phyloP scores from a whole-genome alignment of 306 rosid species.

The Malus domestica region DNA sequence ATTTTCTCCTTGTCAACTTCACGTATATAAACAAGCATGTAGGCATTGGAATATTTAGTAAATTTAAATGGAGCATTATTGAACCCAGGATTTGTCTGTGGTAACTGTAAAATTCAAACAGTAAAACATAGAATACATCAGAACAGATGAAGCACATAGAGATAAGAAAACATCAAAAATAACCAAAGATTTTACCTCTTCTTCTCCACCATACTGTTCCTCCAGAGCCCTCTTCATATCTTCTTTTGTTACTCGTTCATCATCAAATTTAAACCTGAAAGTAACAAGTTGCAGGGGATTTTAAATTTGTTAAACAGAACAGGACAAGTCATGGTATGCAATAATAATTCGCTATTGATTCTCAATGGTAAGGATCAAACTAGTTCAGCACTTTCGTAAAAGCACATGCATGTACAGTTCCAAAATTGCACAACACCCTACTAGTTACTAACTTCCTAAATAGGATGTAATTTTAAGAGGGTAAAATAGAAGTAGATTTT shows the following conservation, averaged over 20 bases:
- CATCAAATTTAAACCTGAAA: constrained; percentile 81
- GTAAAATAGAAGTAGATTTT: background rate
- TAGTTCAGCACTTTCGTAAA: background rate
- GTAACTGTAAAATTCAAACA: constrained; percentile 45
- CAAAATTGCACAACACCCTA: background rate
- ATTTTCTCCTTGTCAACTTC: constrained; percentile 85
- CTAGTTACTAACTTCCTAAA: background rate
- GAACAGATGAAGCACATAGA: background rate
- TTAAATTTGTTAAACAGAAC: background rate
- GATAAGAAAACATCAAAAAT: constrained; percentile 41
- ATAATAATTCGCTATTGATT: background rate
- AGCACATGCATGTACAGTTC: background rate
- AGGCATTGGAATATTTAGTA: constrained; percentile 85
- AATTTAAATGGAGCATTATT: constrained; percentile 80
- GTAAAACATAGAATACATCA: constrained; percentile 8
- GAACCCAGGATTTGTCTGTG: constrained; percentile 82
- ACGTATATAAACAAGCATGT: constrained; percentile 94
- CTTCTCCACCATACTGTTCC: constrained; percentile 95
- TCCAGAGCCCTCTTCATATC: constrained; percentile 79
- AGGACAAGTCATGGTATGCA: background rate
- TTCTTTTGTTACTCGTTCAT: constrained; percentile 88
- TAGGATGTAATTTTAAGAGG: background rate
- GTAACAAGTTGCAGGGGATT: background rate
- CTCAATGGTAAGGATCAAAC: background rate
- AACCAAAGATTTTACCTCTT: constrained; percentile 49